Percentiles rank a stretch among this genome's conserved stretches.
Conservation (phyloP, 805 yeast genomes). For the Lipomyces spencermartinsiae region DNA sequence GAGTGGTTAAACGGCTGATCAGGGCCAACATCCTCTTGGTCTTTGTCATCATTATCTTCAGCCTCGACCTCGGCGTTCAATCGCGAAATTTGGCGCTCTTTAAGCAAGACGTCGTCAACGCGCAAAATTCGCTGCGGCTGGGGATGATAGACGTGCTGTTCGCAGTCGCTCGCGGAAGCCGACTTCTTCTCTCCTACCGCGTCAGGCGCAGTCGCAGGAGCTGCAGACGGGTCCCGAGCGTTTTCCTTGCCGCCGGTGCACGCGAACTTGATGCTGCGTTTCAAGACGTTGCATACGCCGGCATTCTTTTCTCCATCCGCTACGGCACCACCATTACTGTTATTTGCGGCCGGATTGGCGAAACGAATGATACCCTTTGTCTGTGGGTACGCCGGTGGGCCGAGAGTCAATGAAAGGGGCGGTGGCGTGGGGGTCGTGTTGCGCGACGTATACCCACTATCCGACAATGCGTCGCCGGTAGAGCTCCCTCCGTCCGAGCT, state of each 20-base stretch:
- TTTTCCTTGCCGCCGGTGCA: slow-evolving; percentile 13
- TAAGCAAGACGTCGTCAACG: slow-evolving; percentile 34
- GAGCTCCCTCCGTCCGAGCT: slow-evolving; percentile 24
- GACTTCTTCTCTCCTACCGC: slow-evolving; percentile 3
- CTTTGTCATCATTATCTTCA: slow-evolving; percentile 31
- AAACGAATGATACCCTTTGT: slow-evolving; percentile 15
- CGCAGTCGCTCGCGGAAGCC: background rate
- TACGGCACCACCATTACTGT: background rate
- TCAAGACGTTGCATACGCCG: slow-evolving; percentile 6
- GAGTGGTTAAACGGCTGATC: background rate
- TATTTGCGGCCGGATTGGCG: background rate
- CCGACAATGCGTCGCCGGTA: slow-evolving; percentile 22
- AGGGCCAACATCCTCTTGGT: slow-evolving; percentile 18
- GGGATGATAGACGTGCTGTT: slow-evolving; percentile 25
- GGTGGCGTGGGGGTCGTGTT: slow-evolving; percentile 37
- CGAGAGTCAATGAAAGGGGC: slow-evolving; percentile 5
- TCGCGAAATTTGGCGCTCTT: slow-evolving; percentile 29
- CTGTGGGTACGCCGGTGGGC: background rate
- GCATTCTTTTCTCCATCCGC: background rate
- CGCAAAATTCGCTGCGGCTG: slow-evolving; percentile 33
- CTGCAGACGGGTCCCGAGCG: slow-evolving; percentile 18
- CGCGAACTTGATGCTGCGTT: slow-evolving; percentile 29
- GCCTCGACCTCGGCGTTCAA: slow-evolving; percentile 32
- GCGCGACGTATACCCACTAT: slow-evolving; percentile 31
- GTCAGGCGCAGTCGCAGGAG: background rate